A percentile compares a stretch with the other conserved stretches of the same genome.
Conservation (phyloP, 2,329 filamentous ascomycete species). For the Colletotrichum tropicale region DNA sequence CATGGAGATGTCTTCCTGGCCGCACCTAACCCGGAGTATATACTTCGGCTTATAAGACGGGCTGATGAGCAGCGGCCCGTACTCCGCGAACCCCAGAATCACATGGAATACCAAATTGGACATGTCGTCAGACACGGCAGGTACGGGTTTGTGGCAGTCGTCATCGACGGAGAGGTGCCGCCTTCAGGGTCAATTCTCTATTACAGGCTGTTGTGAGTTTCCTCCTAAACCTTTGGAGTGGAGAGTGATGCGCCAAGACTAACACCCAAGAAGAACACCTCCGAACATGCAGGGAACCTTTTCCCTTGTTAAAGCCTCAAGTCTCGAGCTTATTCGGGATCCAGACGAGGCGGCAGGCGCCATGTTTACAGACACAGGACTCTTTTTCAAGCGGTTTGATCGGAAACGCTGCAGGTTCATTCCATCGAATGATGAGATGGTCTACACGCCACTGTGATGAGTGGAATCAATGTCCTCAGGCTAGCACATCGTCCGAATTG, state of each 20-base stretch:
- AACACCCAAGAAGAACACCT: not conserved
- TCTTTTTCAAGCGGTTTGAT: slow-evolving; percentile 90
- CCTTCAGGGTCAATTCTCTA: not conserved
- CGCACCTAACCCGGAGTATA: slow-evolving; percentile 7
- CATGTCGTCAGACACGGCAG: slow-evolving; percentile 84
- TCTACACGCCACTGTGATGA: not conserved
- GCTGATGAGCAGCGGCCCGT: slow-evolving; percentile 46
- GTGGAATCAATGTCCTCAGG: not conserved
- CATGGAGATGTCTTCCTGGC: slow-evolving; percentile 7
- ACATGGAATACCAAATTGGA: slow-evolving; percentile 67
- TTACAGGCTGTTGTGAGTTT: slow-evolving; percentile 2
- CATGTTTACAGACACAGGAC: slow-evolving; percentile 76
- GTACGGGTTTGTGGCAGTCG: slow-evolving; percentile 79
- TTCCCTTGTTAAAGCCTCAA: slow-evolving; percentile 17
- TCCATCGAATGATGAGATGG: slow-evolving; percentile 11
- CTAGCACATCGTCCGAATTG: no score
- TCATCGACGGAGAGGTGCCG: slow-evolving; percentile 73
- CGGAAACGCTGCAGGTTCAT: slow-evolving; percentile 69
- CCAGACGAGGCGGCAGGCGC: slow-evolving; percentile 30
- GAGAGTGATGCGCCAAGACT: not conserved
- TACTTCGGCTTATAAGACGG: slow-evolving; percentile 44
- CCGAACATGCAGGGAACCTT: slow-evolving; percentile 17
- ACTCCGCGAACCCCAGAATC: slow-evolving; percentile 32
- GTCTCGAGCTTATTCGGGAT: slow-evolving; percentile 15
- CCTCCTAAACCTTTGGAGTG: not conserved